Base-by-base conservation (phyloP, 495 filamentous ascomycete genomes). In the Geoglossum glabrum region DNA sequence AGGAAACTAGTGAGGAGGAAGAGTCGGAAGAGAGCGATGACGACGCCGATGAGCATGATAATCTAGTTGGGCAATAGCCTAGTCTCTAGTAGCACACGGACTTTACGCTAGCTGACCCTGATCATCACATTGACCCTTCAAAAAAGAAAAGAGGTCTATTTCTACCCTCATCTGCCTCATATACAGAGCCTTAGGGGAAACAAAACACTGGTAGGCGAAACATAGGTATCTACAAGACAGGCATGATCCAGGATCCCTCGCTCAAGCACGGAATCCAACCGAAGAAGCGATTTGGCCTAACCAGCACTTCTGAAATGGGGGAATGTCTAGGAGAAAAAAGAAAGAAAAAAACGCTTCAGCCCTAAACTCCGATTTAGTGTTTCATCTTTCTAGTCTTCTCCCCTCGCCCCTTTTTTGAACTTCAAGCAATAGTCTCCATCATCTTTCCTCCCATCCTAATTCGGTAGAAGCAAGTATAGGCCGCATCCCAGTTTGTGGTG, bases 1-100 rank as follows among this genome's bases (percentile, higher is more conserved):
- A 75, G 65, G 54, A 73, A 67, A 59, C 72, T 61, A 65, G 59
- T 31, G 65, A 64, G 28, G 63, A 61, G 0, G 70, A 77, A 25
- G 79, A 81, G 10, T 75, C 76, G 6, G 71, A 74, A 0, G 76
- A 79, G 1, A 74, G 75, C 0, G 77, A 73, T 13, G 68, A 68
- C 4, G 71, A 72, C 0, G 74, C 75, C 31, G 67, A 69, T 34
- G 76, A 76, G 21, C 47, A 58, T 19, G 57, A 59, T 52, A 31
- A 52, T 21, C n/a, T 45, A 45, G 40, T 45, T 45, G 23, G 10
- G n/a, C 40, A 19, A 21, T 45, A 45, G 23, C 17, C 17, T 21
- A 45, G n/a, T n/a, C 6, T 21, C 36, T 3, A 15, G 36, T 40
- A 6, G 13, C 3, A 17, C 36, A 40, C 36, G 3, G 8, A 17